Percentiles rank a stretch among this genome's conserved stretches.
Conservation (phyloP, 164 flowering plant species). For the Taxillus chinensis region DNA sequence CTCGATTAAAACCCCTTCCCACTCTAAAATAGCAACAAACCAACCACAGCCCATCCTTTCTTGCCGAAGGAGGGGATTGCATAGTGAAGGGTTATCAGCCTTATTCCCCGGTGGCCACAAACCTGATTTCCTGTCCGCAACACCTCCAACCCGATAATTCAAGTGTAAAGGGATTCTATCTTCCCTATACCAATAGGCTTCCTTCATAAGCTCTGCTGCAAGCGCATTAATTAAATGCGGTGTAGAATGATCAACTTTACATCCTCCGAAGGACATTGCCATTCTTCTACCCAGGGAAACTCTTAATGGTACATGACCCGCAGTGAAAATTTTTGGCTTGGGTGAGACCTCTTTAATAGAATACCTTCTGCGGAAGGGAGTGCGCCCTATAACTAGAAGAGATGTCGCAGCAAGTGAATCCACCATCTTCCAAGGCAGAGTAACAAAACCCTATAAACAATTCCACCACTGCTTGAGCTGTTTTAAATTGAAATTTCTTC, state of each 20-base stretch:
- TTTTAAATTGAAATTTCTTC: neutral
- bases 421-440: slow-evolving; percentile 14
- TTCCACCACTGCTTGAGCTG: neutral
- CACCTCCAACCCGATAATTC: slow-evolving; percentile 27
- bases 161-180: slow-evolving; percentile 31
- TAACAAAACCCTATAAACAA: neutral
- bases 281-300: slow-evolving; percentile 26
- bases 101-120: slow-evolving; percentile 74
- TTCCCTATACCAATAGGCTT: slow-evolving; percentile 45
- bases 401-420: slow-evolving; percentile 7
- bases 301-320: slow-evolving; percentile 15
- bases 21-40: slow-evolving; percentile 92
- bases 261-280: slow-evolving; percentile 10
- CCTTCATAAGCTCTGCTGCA: slow-evolving; percentile 67
- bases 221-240: slow-evolving; percentile 33
- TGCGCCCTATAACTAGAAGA: slow-evolving; percentile 1
- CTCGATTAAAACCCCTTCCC: slow-evolving; percentile 88
- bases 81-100: slow-evolving; percentile 74
- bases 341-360: neutral
- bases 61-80: slow-evolving; percentile 81
- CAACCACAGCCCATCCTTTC: slow-evolving; percentile 98
- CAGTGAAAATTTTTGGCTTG: neutral
- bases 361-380: neutral
- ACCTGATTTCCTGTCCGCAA: slow-evolving; percentile 29
- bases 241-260: slow-evolving; percentile 8